Evolutionary conservation across 108 stramenopile species (phyloP), one percentile per base, ranked within the genome.

Genomic region (Cylindrotheca closterium): DNA sequence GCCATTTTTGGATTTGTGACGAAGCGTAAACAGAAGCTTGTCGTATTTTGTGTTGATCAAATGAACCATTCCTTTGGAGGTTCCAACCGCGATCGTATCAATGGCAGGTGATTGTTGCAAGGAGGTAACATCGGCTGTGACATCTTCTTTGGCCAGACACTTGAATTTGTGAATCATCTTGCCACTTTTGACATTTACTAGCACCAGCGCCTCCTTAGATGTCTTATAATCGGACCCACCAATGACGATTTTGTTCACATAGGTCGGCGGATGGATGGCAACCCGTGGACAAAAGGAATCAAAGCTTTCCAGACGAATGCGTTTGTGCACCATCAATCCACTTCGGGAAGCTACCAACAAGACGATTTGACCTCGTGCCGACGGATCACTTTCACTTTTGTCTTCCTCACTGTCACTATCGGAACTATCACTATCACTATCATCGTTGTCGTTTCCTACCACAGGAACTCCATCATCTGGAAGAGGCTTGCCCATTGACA

Each of bases 191-290:
- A 94, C 71, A 63, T 94, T 94, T 47, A 91, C 50, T n/a, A 94
- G 70, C 33, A 83, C 30, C 81, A 93, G 58, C 5, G 86, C 80
- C 27, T 55, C 69, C 42, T 68, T 56, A n/a, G 42, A 61, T n/a
- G 63, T 58, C 25, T 55, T 60, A 31, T 62, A 49, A 50, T 60
- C 66, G 27, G 67, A 63, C 19, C 88, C 87, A 58, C 75, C 88
- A 48, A 91, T 46, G 4, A 94, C 47, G 52, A 94, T 89, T 64
- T 94, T 94, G 77, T 93, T 93, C 45, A 93, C 77, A 70, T 93
- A 93, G 21, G 92, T 88, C 21, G 87, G 77, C 29, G 92, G 92
- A 70, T 93, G 92, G 19, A 88, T 62, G 15, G 85, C 85, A 10
- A 77, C 73, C 27, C 65, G 32, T 1, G 92, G 87, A 29, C 68